Conservation (phyloP, 1,284 basidiomycete genomes). For the Ceratobasidium sp. region DNA sequence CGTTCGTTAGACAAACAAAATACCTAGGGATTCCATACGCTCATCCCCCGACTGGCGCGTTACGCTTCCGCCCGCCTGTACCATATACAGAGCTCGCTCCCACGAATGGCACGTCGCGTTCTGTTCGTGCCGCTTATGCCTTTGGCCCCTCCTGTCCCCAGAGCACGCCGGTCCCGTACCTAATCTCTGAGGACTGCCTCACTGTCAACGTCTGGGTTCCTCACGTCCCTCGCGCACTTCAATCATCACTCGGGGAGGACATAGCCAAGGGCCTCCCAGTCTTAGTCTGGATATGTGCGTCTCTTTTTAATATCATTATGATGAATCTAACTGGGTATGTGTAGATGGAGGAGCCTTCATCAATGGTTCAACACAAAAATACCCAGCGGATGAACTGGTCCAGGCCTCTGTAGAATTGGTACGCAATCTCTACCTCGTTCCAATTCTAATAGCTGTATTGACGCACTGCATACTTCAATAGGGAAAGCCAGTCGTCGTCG, state of each 20-base stretch:
- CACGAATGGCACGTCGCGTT: constrained; percentile 24
- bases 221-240: constrained; percentile 13
- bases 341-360: constrained; percentile 53
- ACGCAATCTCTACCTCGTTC: constrained; percentile 1
- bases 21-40: constrained; percentile 64
- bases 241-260: constrained; percentile 2
- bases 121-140: constrained; percentile 2
- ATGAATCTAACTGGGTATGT: not conserved
- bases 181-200: constrained; percentile 56
- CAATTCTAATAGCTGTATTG: constrained; percentile 16
- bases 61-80: constrained; percentile 57
- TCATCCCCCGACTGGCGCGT: constrained; percentile 54
- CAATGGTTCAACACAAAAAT: constrained; percentile 42
- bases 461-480: constrained; percentile 29
- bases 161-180: constrained; percentile 41
- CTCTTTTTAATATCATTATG: not conserved
- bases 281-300: constrained; percentile 51
- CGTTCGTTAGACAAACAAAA: constrained; percentile 50
- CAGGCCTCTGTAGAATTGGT: constrained; percentile 34
- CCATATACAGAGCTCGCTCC: constrained; percentile 46
- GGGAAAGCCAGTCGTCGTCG: constrained; percentile 55
- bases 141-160: constrained; percentile 34
- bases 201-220: constrained; percentile 54
- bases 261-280: constrained; percentile 51
- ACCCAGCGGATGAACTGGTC: constrained; percentile 40